These are phyloP conservation scores for Edaphochlamys debaryana DNA, from an alignment of 139 green algal genomes.

Conservation along the genomic window DNA sequence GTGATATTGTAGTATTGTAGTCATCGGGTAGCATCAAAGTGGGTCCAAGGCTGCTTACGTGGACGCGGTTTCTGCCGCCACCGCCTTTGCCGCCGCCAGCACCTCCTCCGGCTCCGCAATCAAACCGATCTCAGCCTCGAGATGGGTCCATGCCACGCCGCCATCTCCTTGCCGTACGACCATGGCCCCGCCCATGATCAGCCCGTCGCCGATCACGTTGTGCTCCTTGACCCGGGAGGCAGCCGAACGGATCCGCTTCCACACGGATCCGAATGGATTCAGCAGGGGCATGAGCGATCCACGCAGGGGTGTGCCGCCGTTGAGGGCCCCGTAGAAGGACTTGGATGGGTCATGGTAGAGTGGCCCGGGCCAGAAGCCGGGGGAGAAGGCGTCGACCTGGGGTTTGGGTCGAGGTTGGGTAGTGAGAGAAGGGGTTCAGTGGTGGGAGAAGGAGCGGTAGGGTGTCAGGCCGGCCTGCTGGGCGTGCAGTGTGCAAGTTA, in stretches of 20 bases:
- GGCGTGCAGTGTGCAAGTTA: neutral
- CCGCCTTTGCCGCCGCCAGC: constrained; percentile 23
- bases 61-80: no score
- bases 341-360: constrained; percentile 30
- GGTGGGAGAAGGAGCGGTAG: neutral
- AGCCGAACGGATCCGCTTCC: constrained; percentile 16
- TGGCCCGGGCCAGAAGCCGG: constrained; percentile 29
- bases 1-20: no score
- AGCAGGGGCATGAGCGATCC: neutral
- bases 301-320: constrained; percentile 18
- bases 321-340: constrained; percentile 26
- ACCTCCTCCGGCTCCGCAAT: constrained; percentile 30
- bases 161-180: neutral
- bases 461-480: no score
- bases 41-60: no score
- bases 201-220: constrained; percentile 22
- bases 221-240: neutral
- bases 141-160: constrained; percentile 17
- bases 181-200: constrained; percentile 30
- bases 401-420: neutral
- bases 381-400: constrained; percentile 27
- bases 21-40: no score
- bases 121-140: constrained; percentile 10
- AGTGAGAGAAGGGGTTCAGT: neutral
- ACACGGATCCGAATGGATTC: neutral